A percentile compares a stretch with the other conserved stretches of the same genome.
Conservation (phyloP, 2,329 filamentous ascomycete genomes). For the Xylaria sp. region DNA sequence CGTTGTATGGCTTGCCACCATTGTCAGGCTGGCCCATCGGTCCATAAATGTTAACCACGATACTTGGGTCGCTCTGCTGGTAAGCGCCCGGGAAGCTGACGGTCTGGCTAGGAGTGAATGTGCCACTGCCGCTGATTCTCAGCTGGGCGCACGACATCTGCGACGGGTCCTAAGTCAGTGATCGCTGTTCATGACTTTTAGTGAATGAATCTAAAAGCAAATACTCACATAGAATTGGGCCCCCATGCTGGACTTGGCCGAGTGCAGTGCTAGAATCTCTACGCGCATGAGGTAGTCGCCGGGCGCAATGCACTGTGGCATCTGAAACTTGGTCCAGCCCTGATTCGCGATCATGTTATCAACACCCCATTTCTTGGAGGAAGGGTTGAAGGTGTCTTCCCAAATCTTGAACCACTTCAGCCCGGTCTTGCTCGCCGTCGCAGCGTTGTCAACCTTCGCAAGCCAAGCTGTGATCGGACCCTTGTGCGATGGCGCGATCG, state of each 20-base stretch:
- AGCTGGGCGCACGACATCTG: slow-evolving; percentile 55
- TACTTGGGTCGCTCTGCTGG: slow-evolving; percentile 55
- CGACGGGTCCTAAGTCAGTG: slow-evolving; percentile 19
- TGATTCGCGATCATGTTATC: slow-evolving; percentile 56
- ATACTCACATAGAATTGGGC: slow-evolving; percentile 54
- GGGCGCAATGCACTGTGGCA: slow-evolving; percentile 62
- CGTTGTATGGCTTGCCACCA: slow-evolving; percentile 52
- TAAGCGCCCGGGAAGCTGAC: slow-evolving; percentile 60
- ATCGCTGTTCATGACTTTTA: slow-evolving; percentile 1
- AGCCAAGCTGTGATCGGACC: slow-evolving; percentile 65
- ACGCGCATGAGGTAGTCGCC: slow-evolving; percentile 66
- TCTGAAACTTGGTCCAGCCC: slow-evolving; percentile 59
- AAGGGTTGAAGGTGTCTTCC: slow-evolving; percentile 58
- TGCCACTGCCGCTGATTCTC: slow-evolving; percentile 52
- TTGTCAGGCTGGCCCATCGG: slow-evolving; percentile 54
- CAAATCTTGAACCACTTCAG: slow-evolving; percentile 66
- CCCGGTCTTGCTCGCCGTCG: slow-evolving; percentile 53
- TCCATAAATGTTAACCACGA: slow-evolving; percentile 60
- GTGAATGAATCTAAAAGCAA: not conserved
- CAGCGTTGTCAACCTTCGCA: slow-evolving; percentile 62
- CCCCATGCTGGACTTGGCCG: slow-evolving; percentile 52
- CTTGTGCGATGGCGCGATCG: slow-evolving; percentile 65
- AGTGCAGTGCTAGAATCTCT: slow-evolving; percentile 64
- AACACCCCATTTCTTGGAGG: slow-evolving; percentile 59
- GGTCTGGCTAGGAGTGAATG: slow-evolving; percentile 50